Evolutionary conservation across 2,329 filamentous ascomycete genomes (phyloP), one percentile per base, ranked within the genome.

Genomic region (Malbranchea cinnamomea): DNA sequence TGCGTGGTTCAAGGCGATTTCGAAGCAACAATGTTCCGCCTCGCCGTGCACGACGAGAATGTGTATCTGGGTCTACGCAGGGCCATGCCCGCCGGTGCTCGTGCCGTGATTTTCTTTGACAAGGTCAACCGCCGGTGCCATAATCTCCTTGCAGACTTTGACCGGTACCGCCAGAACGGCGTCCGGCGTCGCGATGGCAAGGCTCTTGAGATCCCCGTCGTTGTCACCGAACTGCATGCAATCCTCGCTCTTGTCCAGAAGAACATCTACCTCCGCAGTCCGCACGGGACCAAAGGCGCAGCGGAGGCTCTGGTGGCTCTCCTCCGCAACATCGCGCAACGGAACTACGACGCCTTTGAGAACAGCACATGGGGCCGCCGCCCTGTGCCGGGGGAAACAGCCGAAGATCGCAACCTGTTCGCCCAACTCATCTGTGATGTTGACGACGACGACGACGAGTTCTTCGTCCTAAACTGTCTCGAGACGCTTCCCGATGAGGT

Each of bases 1-100:
- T 59, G 58, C 36, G 54, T 60, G 10, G 53, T 61, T 10, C 57
- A 56, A 33, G 54, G 53, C 2, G 57, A 61, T 34, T 49, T 63
- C 8, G 52, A 55, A 31, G 56, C 54, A 10, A 63, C 59, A 2
- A 47, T 62, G 35, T 59, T 62, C 39, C 49, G 56, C 14, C 52
- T 60, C 4, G 58, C 57, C 4, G 49, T 59, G 9, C 53, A 60
- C 36, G 57, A 63, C 32, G 51, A 57, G 23, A 45, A 45, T n/a
- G 48, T 59, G 15, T 62, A 52, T 37, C 41, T 43, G 11, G 52
- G 52, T 28, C 47, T 63, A 11, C 54, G 53, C 36, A 56, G 55
- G 31, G 51, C 53, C 3, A 58, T 62, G 47, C 52, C 56, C 0
- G 38, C 52, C 2, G 52, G 52, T 1, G 52, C 52, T 1, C 57